phyloP scores from a whole-genome alignment of 179 eudicot genomes.

The Spergularia azorica region DNA sequence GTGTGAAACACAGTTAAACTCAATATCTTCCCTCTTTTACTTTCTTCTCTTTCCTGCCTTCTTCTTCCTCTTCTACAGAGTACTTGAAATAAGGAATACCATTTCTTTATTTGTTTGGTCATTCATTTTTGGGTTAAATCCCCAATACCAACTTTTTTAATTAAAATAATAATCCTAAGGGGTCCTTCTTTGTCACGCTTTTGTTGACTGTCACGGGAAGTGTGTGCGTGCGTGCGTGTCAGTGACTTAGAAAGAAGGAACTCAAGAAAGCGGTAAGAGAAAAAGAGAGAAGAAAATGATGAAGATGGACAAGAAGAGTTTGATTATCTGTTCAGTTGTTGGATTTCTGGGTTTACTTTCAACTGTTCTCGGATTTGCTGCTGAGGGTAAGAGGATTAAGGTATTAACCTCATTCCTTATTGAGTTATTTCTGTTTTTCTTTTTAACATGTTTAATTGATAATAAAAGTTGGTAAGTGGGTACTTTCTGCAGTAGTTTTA shows the following conservation, averaged over 20 bases:
- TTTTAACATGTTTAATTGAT: no score
- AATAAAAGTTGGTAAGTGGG: no score
- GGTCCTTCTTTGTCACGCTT: not conserved
- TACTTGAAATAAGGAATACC: no score
- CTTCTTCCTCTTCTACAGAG: no score
- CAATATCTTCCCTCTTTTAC: no score
- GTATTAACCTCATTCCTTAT: slow-evolving; percentile 28
- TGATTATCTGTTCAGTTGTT: slow-evolving; percentile 54
- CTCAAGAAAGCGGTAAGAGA: not conserved
- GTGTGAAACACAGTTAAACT: no score
- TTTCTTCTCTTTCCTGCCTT: no score
- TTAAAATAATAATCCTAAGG: no score
- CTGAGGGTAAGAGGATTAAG: slow-evolving; percentile 75
- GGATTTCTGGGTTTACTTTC: slow-evolving; percentile 76
- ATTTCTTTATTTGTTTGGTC: no score
- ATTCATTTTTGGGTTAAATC: no score
- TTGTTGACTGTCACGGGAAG: not conserved
- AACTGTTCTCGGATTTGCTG: slow-evolving; percentile 78
- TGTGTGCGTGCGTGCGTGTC: not conserved
- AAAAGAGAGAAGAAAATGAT: not conserved
- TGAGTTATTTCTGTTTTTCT: not conserved
- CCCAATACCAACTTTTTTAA: no score
- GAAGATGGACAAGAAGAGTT: slow-evolving; percentile 54
- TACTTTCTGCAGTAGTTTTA: no score
- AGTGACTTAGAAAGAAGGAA: not conserved